Evolutionary conservation across 208 protist genomes (phyloP), one percentile per base, ranked within the genome.

Genomic region (Trichomonas tenax): DNA sequence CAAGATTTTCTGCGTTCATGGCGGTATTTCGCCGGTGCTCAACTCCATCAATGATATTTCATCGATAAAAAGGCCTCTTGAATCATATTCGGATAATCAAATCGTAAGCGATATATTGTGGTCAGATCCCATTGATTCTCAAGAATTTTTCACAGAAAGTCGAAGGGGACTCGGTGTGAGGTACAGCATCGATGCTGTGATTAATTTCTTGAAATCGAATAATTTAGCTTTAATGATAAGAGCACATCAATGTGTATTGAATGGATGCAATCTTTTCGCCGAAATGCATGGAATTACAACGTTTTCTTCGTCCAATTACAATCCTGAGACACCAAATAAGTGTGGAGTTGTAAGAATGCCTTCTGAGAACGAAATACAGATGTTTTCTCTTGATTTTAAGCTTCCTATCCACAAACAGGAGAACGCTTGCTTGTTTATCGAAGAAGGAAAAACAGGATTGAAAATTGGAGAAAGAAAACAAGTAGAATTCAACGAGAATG

Each of bases 161-260:
- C 99, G 99, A 44, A 98, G 99, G 38, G 98, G 99, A 63, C 99
- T 99, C 51, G 99, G 98, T 0, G 99, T 98, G 96, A 99, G 98
- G 23, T 99, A 99, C 97, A 99, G 99, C 17, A 97, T 98, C 23
- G 99, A 99, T 97, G 98, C 99, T 90, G 99, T 99, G 58, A 97
- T 98, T 38, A 98, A 98, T 93, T 99, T 99, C 97, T 44, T 93
- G 3, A 48, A 44, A 51, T 26, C 17, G 23, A 93, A 93, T 93
- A 93, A 93, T 41, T 51, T 93, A 48, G 4, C 41, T 8, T 38
- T 93, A 34, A 51, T 93, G 44, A 51, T 93, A 15, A 4, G 86
- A 51, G 86, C 40, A 6, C 86, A 93, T 51, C 86, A 93, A 51
- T 93, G 86, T 51, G 45, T 44, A 10, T 9, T 51, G 11, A 26